Evolutionary conservation across 164 flowering plant species (phyloP), one percentile per base, ranked within the genome.

Genomic region (Dillenia suffruticosa): DNA sequence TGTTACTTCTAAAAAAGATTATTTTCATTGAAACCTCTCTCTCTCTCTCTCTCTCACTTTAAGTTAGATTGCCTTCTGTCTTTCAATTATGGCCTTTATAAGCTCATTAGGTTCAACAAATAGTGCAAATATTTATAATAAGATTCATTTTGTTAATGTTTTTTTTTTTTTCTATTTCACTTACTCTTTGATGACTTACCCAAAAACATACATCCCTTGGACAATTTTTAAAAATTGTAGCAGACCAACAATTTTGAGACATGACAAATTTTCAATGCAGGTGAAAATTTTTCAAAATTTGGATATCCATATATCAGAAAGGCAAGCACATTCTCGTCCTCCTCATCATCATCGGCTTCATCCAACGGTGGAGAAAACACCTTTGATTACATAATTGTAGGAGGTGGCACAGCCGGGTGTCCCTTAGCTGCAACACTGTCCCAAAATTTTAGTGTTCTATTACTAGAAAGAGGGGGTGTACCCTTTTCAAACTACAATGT

Each of bases 361-460:
- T 58, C 77, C 10, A 59, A 51, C 32, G 74, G 65, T 5, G 58
- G 59, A 5, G 59, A 55, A 0, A 48, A 57, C n/a, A 52, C 59
- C 1, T 91, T 75, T 57, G 99, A 94, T 64, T 94, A 94, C 72
- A 94, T 91, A 60, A 75, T 94, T 3, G 81, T 91, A 13, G 99
- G 99, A 43, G 99, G 99, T 15, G 99, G 99, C 62, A 91, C 99
- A 14, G 92, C 97, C 0, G 99, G 97, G 10, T 94, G 99, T 54
- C 97, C 99, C 9, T 68, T 94, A 57, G 97, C 97, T 0, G 90
- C 97, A 13, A 94, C 99, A 2, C 81, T 94, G 40, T 94, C 99
- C 3, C 77, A 71, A 46, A 85, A 83, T n/a, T 88, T 68, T 88
- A 84, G 73, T 11, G 99, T 94, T 0, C 59, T 94, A 19, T 44